Base-by-base conservation (phyloP, 257 asterid genomes). In the Gardenia jasminoides region DNA sequence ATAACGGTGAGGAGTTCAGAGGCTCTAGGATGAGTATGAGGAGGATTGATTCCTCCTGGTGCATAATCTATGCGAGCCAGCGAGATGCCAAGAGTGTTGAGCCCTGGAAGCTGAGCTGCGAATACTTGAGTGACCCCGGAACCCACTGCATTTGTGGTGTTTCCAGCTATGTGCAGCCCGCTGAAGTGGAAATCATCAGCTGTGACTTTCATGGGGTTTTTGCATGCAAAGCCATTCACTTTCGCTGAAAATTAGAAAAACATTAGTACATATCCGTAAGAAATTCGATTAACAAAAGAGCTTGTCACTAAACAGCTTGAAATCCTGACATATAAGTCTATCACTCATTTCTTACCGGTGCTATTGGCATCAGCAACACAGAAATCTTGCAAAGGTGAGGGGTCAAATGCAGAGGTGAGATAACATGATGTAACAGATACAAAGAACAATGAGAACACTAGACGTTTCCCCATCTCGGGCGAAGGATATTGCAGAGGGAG, bases 81-180 rank as follows among this genome's bases (percentile, higher is more conserved):
- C 39, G 83, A 80, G 50, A 80, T 56, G 8, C 82, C 78, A 1
- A 79, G 67, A 2, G 82, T 79, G 78, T 79, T 79, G 56, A 79
- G 82, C 11, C 82, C 82, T 20, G 78, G 74, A 10, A 79, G 39
- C 59, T 80, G 59, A 3, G 68, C 56, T 6, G 31, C 76, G 4
- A 28, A 22, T 3, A 80, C 79, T 0, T 66, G 70, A 5, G 70
- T 80, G 24, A 75, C 75, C 52, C 17, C 66, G 31, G 69, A 76
- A 22, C 88, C 86, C 1, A 50, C 64, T 5, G 79, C 82, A 39
- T 85, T 87, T 12, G 82, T 47, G 0, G 88, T 85, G 67, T 88
- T 82, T 15, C 86, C 87, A 11, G 88, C 71, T 17, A 80, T 11
- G 58, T 83, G 81, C n/a, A 85, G 82, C 48, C 89, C 89, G 33